Conservation (phyloP, 1,284 basidiomycete species). For the Cerioporus squamosus region DNA sequence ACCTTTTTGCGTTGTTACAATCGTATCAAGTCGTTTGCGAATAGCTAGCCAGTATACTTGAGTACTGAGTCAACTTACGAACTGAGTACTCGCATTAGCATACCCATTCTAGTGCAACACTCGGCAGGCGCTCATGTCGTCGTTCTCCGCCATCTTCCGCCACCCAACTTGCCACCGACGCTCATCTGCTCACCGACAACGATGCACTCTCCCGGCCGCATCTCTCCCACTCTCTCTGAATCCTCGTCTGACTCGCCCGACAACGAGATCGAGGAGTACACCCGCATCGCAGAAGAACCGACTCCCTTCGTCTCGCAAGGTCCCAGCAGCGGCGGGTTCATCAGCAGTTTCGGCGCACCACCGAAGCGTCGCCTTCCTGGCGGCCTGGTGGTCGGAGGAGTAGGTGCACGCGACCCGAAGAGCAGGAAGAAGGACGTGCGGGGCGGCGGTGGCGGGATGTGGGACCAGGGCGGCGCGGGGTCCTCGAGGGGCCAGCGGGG, state of each 20-base stretch:
- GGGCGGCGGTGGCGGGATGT: conserved; percentile 25
- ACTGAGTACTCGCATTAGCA: no score
- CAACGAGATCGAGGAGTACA: background rate
- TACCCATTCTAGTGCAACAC: no score
- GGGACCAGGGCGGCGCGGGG: conserved; percentile 33
- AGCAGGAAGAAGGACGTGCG: conserved; percentile 45
- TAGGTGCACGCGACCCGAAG: conserved; percentile 42
- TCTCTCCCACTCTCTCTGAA: background rate
- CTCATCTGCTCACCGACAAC: background rate
- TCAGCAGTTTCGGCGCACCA: background rate
- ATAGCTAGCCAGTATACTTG: no score
- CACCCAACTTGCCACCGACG: no score
- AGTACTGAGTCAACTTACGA: no score
- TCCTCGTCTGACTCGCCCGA: conserved; percentile 10
- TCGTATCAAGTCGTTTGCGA: no score
- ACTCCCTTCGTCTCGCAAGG: background rate
- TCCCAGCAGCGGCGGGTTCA: background rate
- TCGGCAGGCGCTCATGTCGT: no score
- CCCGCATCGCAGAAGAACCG: background rate
- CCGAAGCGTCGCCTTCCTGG: conserved; percentile 40
- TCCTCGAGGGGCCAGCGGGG: conserved; percentile 36
- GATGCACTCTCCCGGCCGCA: background rate
- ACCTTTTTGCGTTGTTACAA: no score
- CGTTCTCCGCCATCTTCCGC: no score
- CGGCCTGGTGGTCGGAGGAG: conserved; percentile 18